These are phyloP conservation scores for Rhizoclosmatium sp. DNA, from an alignment of 192 early-diverging fungal species.

Conservation along the genomic window DNA sequence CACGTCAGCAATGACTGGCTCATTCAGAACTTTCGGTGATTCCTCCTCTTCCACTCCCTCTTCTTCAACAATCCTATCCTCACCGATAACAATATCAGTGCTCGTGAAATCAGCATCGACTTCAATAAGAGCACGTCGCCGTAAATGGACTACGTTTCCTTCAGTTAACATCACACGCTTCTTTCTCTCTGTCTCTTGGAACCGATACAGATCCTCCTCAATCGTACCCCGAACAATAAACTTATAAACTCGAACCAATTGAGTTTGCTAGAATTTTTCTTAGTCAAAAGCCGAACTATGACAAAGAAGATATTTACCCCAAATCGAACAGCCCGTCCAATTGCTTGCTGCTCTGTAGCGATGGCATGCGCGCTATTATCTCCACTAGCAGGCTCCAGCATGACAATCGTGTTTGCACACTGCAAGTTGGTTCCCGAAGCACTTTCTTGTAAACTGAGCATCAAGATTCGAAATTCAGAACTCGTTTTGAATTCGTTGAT, in stretches of 20 bases:
- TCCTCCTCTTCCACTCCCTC: background rate
- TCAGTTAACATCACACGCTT: conserved; percentile 6
- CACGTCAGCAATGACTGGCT: background rate
- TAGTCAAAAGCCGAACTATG: background rate
- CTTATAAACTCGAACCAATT: conserved; percentile 13
- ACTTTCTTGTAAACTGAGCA: conserved; percentile 27
- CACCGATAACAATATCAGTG: background rate
- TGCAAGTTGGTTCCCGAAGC: conserved; percentile 33
- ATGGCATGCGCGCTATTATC: conserved; percentile 29
- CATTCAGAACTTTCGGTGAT: background rate
- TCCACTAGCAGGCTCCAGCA: conserved; percentile 25
- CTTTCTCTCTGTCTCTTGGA: conserved; percentile 26
- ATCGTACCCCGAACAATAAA: conserved; percentile 29
- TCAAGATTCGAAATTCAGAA: conserved; percentile 17
- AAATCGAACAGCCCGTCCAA: conserved; percentile 28
- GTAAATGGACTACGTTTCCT: conserved; percentile 29
- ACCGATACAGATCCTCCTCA: conserved; percentile 33
- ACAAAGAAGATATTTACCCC: conserved; percentile 8
- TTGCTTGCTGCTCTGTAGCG: conserved; percentile 33
- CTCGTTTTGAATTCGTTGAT: conserved; percentile 25
- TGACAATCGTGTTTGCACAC: conserved; percentile 29
- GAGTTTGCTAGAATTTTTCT: conserved; percentile 23
- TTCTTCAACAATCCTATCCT: background rate
- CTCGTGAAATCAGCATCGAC: background rate
- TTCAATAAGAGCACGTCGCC: conserved; percentile 10